Percentiles rank a stretch among this genome's conserved stretches.
Conservation (phyloP, 2,329 filamentous ascomycete genomes). For the Colletotrichum liaoningense region DNA sequence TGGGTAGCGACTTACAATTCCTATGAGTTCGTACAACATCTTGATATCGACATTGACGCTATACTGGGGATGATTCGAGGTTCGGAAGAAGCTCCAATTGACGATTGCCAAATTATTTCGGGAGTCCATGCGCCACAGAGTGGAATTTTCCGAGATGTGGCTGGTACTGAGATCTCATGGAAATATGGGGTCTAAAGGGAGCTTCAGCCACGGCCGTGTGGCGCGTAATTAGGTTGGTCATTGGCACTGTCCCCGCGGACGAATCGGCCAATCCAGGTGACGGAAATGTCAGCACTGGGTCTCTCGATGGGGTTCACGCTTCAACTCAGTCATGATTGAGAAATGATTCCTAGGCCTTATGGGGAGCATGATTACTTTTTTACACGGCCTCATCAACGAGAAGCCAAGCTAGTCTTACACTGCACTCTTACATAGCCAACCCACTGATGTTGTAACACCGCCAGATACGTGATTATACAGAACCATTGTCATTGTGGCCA, state of each 20-base stretch:
- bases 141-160: slow-evolving; percentile 27
- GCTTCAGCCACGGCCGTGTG: slow-evolving; percentile 24
- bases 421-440: slow-evolving; percentile 13
- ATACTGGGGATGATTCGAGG: slow-evolving; percentile 15
- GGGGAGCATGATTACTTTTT: not conserved
- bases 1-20: slow-evolving; percentile 75
- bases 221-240: slow-evolving; percentile 1
- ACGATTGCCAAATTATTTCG: slow-evolving; percentile 32
- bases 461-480: not conserved
- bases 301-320: not conserved
- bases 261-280: slow-evolving; percentile 19
- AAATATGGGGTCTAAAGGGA: not conserved
- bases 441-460: not conserved
- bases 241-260: slow-evolving; percentile 15
- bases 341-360: not conserved
- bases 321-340: not conserved
- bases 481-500: not conserved
- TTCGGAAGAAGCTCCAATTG: slow-evolving; percentile 6
- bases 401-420: slow-evolving; percentile 2
- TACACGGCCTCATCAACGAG: not conserved
- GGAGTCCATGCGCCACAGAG: slow-evolving; percentile 10
- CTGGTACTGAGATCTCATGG: not conserved
- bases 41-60: slow-evolving; percentile 50
- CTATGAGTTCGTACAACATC: slow-evolving; percentile 99
- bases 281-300: slow-evolving; percentile 11